A percentile compares a stretch with the other conserved stretches of the same genome.
phyloP scores from a whole-genome alignment of 2,329 filamentous ascomycete species.

The Fusarium cicatricum region DNA sequence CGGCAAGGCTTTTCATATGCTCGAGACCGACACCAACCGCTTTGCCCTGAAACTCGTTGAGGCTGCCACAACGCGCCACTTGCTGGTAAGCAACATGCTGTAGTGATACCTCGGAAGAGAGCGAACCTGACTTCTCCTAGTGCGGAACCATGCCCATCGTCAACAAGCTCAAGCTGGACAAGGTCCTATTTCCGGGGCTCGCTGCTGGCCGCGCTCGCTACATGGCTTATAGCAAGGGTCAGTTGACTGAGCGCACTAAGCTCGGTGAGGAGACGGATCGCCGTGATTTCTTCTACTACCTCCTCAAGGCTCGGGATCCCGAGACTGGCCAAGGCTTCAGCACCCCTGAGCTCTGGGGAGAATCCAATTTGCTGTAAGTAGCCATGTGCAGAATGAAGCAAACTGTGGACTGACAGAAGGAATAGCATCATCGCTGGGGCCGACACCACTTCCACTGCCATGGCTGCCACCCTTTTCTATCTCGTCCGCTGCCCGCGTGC shows the following conservation, averaged over 20 bases:
- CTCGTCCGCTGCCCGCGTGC: slow-evolving; percentile 61
- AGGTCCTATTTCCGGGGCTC: slow-evolving; percentile 72
- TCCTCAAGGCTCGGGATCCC: slow-evolving; percentile 75
- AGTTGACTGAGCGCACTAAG: slow-evolving; percentile 72
- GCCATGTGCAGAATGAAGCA: not conserved
- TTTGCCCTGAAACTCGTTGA: slow-evolving; percentile 74
- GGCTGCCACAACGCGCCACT: slow-evolving; percentile 72
- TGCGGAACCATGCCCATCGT: slow-evolving; percentile 77
- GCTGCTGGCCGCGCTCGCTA: slow-evolving; percentile 73
- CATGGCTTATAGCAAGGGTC: slow-evolving; percentile 74
- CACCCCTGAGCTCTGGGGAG: slow-evolving; percentile 73
- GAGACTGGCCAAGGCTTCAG: slow-evolving; percentile 74
- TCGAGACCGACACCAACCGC: slow-evolving; percentile 66
- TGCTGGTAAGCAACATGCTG: slow-evolving; percentile 62
- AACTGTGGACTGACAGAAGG: slow-evolving; percentile 6
- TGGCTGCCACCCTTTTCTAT: slow-evolving; percentile 70
- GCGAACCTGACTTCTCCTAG: slow-evolving; percentile 48
- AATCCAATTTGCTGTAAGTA: slow-evolving; percentile 71
- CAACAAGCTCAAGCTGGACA: slow-evolving; percentile 71
- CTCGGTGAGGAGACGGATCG: slow-evolving; percentile 72
- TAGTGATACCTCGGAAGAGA: not conserved
- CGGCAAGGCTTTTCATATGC: slow-evolving; percentile 69
- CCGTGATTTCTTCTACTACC: slow-evolving; percentile 79
- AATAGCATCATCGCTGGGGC: slow-evolving; percentile 73
- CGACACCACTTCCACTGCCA: slow-evolving; percentile 75